Percentiles rank a stretch among this genome's conserved stretches.
Evolutionary conservation across 2,329 filamentous ascomycete species (phyloP).

Genomic region (Aspergillus glaucus): DNA sequence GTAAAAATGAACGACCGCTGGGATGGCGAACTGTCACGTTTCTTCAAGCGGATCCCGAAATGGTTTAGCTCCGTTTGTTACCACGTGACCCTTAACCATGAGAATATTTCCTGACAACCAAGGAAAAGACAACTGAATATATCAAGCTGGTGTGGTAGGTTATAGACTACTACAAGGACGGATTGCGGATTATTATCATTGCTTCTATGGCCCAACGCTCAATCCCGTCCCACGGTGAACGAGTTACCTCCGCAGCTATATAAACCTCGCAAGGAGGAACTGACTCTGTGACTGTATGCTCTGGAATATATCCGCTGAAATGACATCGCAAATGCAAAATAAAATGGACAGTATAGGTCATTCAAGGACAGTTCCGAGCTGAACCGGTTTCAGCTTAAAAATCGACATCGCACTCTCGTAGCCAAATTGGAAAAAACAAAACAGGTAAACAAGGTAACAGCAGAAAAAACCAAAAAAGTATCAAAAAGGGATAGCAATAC

Average conservation of each 20-base stretch:
- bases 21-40: neutral
- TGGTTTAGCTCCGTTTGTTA: neutral
- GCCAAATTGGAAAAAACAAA: slow-evolving; percentile 8
- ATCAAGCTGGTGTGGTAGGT: no score
- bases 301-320: slow-evolving; percentile 15
- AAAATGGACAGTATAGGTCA: slow-evolving; percentile 11
- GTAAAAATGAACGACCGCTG: neutral
- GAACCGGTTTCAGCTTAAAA: slow-evolving; percentile 18
- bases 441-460: neutral
- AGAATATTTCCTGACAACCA: neutral
- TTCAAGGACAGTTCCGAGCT: slow-evolving; percentile 16
- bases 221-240: slow-evolving; percentile 6
- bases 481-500: slow-evolving; percentile 33
- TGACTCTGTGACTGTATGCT: slow-evolving; percentile 9
- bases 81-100: neutral
- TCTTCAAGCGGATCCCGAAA: neutral
- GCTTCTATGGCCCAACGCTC: slow-evolving; percentile 4
- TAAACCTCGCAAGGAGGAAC: slow-evolving; percentile 10
- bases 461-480: slow-evolving; percentile 16
- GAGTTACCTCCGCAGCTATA: slow-evolving; percentile 11
- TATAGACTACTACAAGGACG: neutral
- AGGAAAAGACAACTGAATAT: neutral
- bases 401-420: slow-evolving; percentile 13
- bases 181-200: neutral
- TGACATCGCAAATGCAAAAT: slow-evolving; percentile 22